A percentile compares a stretch with the other conserved stretches of the same genome.
Conservation (phyloP, 768 basidiomycete genomes). For the Suillus americanus region DNA sequence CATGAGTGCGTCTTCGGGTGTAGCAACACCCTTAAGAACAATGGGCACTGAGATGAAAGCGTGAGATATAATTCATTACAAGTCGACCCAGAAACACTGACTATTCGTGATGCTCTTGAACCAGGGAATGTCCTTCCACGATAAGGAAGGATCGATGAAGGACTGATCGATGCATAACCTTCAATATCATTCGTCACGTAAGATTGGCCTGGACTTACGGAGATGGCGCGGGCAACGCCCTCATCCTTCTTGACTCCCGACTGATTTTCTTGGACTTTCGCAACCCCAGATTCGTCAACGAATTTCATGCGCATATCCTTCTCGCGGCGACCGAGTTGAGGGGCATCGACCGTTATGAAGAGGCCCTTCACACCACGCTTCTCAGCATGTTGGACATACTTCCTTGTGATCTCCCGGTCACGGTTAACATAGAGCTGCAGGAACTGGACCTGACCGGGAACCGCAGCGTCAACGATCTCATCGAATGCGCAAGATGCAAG, state of each 20-base stretch:
- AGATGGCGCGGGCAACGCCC: slow-evolving; percentile 93
- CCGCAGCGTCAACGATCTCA: slow-evolving; percentile 86
- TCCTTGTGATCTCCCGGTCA: slow-evolving; percentile 81
- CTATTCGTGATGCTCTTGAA: slow-evolving; percentile 79
- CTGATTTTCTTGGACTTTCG: slow-evolving; percentile 39
- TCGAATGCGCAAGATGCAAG: slow-evolving; percentile 95
- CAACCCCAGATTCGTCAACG: slow-evolving; percentile 44
- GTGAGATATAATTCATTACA: not conserved
- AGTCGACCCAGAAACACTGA: slow-evolving; percentile 10
- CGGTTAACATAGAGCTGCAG: slow-evolving; percentile 91
- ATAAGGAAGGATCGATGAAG: slow-evolving; percentile 91
- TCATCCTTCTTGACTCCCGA: slow-evolving; percentile 75
- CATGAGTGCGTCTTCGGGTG: slow-evolving; percentile 67
- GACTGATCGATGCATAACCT: slow-evolving; percentile 43
- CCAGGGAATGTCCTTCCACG: slow-evolving; percentile 69
- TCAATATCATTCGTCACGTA: not conserved
- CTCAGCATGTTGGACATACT: slow-evolving; percentile 89
- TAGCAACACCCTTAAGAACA: slow-evolving; percentile 78
- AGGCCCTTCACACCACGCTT: slow-evolving; percentile 86
- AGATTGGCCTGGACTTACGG: slow-evolving; percentile 44
- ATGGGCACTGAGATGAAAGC: slow-evolving; percentile 61
- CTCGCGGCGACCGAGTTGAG: slow-evolving; percentile 91
- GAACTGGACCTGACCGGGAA: slow-evolving; percentile 79
- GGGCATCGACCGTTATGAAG: slow-evolving; percentile 98
- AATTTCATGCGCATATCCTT: slow-evolving; percentile 99